A percentile compares a stretch with the other conserved stretches of the same genome.
Evolutionary conservation across 1,284 basidiomycete genomes (phyloP).

Genomic region (Tilletia caries): DNA sequence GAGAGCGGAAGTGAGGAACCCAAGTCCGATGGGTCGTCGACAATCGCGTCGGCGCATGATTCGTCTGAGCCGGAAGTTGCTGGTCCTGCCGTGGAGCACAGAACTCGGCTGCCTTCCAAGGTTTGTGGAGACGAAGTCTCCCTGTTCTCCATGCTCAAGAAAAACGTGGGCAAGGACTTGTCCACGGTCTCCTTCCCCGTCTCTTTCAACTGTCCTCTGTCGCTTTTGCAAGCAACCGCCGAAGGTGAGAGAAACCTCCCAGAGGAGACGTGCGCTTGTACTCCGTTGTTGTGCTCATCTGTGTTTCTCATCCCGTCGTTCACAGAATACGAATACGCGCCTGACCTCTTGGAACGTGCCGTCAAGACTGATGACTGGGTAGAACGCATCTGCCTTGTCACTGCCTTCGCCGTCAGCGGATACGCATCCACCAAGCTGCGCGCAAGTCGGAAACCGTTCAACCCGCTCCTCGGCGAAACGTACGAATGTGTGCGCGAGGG

Average conservation of each 20-base stretch:
- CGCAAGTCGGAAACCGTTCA: constrained; percentile 52
- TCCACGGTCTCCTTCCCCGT: constrained; percentile 54
- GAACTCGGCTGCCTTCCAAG: constrained; percentile 61
- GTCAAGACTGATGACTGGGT: constrained; percentile 40
- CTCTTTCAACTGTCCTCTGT: constrained; percentile 53
- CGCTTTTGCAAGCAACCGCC: constrained; percentile 47
- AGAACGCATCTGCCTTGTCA: constrained; percentile 44
- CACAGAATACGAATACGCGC: constrained; percentile 50
- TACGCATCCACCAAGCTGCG: constrained; percentile 50
- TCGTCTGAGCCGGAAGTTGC: constrained; percentile 14
- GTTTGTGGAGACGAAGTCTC: constrained; percentile 74
- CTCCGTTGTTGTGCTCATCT: too few species aligned
- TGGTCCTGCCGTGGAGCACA: constrained; percentile 30
- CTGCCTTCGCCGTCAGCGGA: constrained; percentile 47
- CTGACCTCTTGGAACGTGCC: constrained; percentile 48
- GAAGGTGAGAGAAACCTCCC: constrained; percentile 26
- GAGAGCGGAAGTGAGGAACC: constrained; percentile 31
- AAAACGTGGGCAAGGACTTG: constrained; percentile 66
- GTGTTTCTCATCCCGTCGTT: too few species aligned
- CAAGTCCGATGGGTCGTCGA: constrained; percentile 22
- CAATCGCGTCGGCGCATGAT: background rate
- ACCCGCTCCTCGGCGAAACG: constrained; percentile 52
- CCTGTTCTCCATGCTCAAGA: constrained; percentile 79
- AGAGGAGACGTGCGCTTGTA: background rate
- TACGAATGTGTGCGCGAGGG: constrained; percentile 51